Percentiles rank a stretch among this genome's conserved stretches.
Conservation (phyloP, 139 green algal genomes). For the Medakamo hakoo region DNA sequence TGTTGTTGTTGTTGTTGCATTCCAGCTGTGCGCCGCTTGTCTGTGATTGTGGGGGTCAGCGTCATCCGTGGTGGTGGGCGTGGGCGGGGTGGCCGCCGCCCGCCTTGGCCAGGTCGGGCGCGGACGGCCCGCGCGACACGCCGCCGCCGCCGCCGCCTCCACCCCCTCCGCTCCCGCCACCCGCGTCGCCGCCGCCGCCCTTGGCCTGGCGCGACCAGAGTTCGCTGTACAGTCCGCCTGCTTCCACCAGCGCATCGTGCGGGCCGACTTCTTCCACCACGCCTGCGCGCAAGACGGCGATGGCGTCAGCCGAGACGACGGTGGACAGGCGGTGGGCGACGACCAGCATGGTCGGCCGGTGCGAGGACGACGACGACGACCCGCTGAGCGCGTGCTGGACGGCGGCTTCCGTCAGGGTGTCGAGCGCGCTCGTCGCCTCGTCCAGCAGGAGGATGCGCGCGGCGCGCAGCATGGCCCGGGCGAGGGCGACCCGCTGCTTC, state of each 20-base stretch:
- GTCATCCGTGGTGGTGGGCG: too few species aligned
- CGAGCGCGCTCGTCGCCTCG: constrained; percentile 70
- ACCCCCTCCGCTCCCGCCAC: neutral
- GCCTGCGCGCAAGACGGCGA: constrained; percentile 36
- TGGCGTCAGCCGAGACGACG: constrained; percentile 38
- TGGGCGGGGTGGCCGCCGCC: too few species aligned
- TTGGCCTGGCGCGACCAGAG: constrained; percentile 5
- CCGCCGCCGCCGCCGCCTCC: neutral
- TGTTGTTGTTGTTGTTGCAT: too few species aligned
- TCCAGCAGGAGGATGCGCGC: constrained; percentile 20
- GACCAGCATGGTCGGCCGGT: constrained; percentile 62
- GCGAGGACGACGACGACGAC: constrained; percentile 18
- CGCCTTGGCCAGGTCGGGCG: too few species aligned
- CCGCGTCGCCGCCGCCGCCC: neutral
- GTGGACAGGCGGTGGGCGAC: constrained; percentile 89
- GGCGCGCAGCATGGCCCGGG: constrained; percentile 44
- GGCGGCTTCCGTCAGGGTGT: constrained; percentile 62
- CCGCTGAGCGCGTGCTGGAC: constrained; percentile 44
- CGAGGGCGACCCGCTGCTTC: constrained; percentile 93
- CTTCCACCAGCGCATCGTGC: constrained; percentile 26
- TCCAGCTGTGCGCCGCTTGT: too few species aligned
- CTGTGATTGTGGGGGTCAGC: too few species aligned
- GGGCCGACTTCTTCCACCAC: constrained; percentile 26
- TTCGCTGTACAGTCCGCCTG: constrained; percentile 19
- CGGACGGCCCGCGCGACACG: too few species aligned